Evolutionary conservation across 2,329 filamentous ascomycete genomes (phyloP).

Genomic region (Cladosporium austrohemisphaericum): DNA sequence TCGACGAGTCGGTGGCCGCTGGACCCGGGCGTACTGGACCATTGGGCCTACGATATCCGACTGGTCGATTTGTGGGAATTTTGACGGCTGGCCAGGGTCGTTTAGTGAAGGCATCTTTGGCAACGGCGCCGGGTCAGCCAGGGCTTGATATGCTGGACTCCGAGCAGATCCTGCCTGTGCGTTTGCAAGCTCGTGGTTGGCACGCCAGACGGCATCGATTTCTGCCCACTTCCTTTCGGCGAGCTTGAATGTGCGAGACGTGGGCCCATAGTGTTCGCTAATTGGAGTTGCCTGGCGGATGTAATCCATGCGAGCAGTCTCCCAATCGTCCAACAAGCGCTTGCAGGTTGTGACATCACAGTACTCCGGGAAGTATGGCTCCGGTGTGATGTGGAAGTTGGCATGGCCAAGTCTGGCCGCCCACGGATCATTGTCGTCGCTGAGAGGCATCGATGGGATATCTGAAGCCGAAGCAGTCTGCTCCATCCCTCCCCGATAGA

Average conservation of each 20-base stretch:
- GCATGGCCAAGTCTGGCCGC: constrained; percentile 81
- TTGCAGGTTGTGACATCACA: constrained; percentile 58
- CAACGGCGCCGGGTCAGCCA: constrained; percentile 51
- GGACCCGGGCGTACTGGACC: constrained; percentile 50
- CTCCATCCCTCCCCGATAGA: constrained; percentile 50
- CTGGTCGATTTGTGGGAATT: constrained; percentile 84
- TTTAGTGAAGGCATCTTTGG: constrained; percentile 66
- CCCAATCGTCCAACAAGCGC: constrained; percentile 74
- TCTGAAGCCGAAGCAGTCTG: constrained; percentile 48
- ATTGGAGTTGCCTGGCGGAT: constrained; percentile 84
- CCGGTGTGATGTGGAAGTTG: constrained; percentile 83
- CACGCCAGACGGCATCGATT: constrained; percentile 71
- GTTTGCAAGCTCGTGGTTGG: constrained; percentile 61
- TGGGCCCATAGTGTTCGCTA: constrained; percentile 84
- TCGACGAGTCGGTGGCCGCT: constrained; percentile 27
- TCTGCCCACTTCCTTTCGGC: constrained; percentile 87
- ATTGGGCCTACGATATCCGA: constrained; percentile 93
- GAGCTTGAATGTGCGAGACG: constrained; percentile 80
- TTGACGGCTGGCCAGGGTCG: constrained; percentile 65
- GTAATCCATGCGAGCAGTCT: constrained; percentile 77
- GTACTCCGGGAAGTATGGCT: constrained; percentile 68
- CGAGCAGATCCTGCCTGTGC: constrained; percentile 33
- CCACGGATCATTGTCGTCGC: constrained; percentile 59
- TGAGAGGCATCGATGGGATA: constrained; percentile 60
- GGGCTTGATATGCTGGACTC: constrained; percentile 37